Base-by-base conservation (phyloP, 345 rosid genomes). In the Acer yangbiense region DNA sequence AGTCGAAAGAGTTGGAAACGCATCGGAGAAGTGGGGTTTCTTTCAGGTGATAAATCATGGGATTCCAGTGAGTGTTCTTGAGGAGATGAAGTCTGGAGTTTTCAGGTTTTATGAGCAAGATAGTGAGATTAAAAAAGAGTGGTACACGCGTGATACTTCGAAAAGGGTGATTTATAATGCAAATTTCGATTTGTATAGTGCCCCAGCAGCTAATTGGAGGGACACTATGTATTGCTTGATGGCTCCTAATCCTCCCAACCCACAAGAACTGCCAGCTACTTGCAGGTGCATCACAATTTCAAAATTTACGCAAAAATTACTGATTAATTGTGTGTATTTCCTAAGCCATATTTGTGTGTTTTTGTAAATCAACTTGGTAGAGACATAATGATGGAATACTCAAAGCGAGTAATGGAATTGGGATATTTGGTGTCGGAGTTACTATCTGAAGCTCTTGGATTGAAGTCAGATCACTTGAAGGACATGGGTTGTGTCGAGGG, bases 381-480 rank as follows among this genome's bases (percentile, higher is more conserved):
- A 62, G 91, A 83, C 6, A 79, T 83, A 61, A 57, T 84, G 84
- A 3, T 82, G 23, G 89, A 89, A 10, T 91, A 89, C 80, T 76
- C 88, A 16, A 68, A 85, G 63, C 77, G 80, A 73, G 83, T 82
- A 7, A 66, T 13, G 71, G 65, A 39, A 39, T 35, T 90, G 29
- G 91, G 90, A 1, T 7, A 20, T 25, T 54, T 79, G 50, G 63
- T 90, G 1, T 77, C 88, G 18, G 86, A 86, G 81, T 74, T 89
- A 52, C 72, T 91, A 18, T 87, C 94, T 0, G 90, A 89, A 81
- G 90, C 90, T 18, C 78, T 91, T 3, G 90, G 91, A 1, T 54
- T 91, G 74, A 80, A 74, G 6, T 74, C 83, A 9, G 57, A 82
- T 54, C 81, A 81, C 76, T 85, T 88, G 20, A 77, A 74, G 18